A percentile compares a stretch with the other conserved stretches of the same genome.
Evolutionary conservation across 164 flowering plant genomes (phyloP).

Genomic region (Dillenia suffruticosa): DNA sequence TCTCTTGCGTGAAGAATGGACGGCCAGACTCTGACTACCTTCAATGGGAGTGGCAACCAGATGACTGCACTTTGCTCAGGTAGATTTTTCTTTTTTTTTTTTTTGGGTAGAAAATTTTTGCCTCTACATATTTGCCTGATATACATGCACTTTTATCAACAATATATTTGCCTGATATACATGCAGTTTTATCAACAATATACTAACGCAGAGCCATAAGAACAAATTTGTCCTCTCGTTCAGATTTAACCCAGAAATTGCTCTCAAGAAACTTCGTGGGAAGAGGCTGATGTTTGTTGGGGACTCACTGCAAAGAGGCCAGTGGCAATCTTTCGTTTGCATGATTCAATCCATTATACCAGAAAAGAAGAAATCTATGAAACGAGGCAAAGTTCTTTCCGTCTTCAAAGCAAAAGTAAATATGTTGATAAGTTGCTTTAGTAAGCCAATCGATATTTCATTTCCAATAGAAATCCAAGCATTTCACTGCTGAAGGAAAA

Average conservation of each 20-base stretch:
- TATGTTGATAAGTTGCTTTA: too few relatives aligned
- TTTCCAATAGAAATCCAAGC: too few relatives aligned
- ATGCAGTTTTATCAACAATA: too few relatives aligned
- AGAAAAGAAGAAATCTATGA: constrained; percentile 41
- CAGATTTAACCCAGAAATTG: constrained; percentile 65
- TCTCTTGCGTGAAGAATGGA: constrained; percentile 74
- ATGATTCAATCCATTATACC: constrained; percentile 55
- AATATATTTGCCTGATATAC: too few relatives aligned
- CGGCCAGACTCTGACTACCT: constrained; percentile 66
- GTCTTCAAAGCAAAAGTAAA: constrained; percentile 56
- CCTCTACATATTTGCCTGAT: too few relatives aligned
- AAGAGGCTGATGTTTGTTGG: constrained; percentile 71
- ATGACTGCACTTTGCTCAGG: constrained; percentile 81
- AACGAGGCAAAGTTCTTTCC: constrained; percentile 32
- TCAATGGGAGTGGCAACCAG: constrained; percentile 94
- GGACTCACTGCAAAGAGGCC: constrained; percentile 66
- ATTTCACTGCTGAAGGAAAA: too few relatives aligned
- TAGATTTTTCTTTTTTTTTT: constrained; percentile 9
- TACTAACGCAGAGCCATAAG: too few relatives aligned
- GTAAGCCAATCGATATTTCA: too few relatives aligned
- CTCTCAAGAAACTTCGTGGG: constrained; percentile 45
- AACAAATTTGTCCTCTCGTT: not conserved
- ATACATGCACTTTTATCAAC: too few relatives aligned
- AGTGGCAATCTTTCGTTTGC: constrained; percentile 75
- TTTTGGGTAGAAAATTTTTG: not conserved